Evolutionary conservation across 345 rosid genomes (phyloP), one percentile per base, ranked within the genome.

Genomic region (Anacardium occidentale): DNA sequence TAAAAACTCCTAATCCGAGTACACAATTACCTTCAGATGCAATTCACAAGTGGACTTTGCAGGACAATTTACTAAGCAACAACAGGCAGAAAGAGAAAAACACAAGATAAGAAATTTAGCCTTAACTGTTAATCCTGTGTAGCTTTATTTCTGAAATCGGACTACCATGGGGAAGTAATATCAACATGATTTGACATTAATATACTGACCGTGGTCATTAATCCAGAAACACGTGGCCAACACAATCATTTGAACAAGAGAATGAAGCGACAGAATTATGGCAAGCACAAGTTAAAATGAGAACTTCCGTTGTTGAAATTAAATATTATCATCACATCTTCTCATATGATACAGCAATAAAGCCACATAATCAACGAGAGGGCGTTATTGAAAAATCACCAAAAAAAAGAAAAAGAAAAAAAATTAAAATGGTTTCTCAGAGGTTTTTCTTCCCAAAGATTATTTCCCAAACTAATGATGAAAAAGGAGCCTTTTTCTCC

Each of bases 401-500:
- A 1, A 29, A 29, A 52, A 34, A 29, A 26, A 11, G 55, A 29
- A 72, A 22, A 50, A 29, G 10, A 11, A 62, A 29, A 62, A 62
- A 55, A 17, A 63, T 82, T 76, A 82, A 75, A 86, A 77, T n/a
- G 78, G 78, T 29, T 45, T 71, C 45, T 64, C 59, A 1, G 74
- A 68, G 61, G 85, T 74, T 77, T n/a, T 88, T 91, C 82, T 83
- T 83, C 71, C 89, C 89, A 76, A 85, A 85, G 6, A 91, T 83
- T 59, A 87, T 94, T 80, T 91, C 93, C 94, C 89, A 88, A 64
- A 89, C 85, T 22, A 69, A 60, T 20, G 96, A 73, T 20, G 86
- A 79, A 78, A 89, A 82, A 1, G 92, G 88, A 18, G 89, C 90
- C 37, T 77, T 90, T 76, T 86, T 89, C 24, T 92, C 91, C 86